phyloP scores from a whole-genome alignment of 2,329 filamentous ascomycete genomes.

The Diaporthe citriasiana region DNA sequence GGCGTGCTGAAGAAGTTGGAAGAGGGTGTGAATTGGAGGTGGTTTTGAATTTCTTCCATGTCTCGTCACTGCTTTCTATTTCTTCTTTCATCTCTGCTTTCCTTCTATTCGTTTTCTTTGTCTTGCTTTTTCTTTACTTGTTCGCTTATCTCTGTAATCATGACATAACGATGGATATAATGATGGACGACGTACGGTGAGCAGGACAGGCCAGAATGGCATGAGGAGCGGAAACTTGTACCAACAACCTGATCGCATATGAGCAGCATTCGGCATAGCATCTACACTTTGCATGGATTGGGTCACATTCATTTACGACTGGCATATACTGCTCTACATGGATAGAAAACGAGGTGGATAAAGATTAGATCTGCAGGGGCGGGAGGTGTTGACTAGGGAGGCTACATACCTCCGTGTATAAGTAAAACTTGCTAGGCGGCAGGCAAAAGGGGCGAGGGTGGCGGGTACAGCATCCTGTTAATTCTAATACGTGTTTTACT shows the following conservation, averaged over 20 bases:
- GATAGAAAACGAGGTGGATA: slow-evolving; percentile 26
- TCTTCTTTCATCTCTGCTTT: neutral
- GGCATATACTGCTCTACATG: slow-evolving; percentile 24
- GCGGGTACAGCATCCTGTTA: neutral
- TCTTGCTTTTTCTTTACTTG: neutral
- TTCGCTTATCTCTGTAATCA: slow-evolving; percentile 21
- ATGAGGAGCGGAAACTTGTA: slow-evolving; percentile 4
- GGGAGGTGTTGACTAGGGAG: neutral
- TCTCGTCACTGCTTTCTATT: neutral
- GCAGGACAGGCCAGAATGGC: slow-evolving; percentile 5
- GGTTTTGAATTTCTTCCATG: slow-evolving; percentile 52
- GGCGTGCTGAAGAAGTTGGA: slow-evolving; percentile 66
- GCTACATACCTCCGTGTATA: slow-evolving; percentile 10
- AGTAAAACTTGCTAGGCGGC: neutral
- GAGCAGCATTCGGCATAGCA: slow-evolving; percentile 31
- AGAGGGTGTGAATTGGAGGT: slow-evolving; percentile 57
- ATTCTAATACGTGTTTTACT: slow-evolving; percentile 15
- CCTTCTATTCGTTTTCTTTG: neutral
- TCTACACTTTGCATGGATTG: slow-evolving; percentile 28
- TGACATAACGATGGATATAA: slow-evolving; percentile 26
- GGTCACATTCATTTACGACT: slow-evolving; percentile 24
- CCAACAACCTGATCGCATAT: slow-evolving; percentile 28
- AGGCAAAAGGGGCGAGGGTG: neutral
- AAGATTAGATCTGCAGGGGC: slow-evolving; percentile 18
- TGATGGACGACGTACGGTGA: slow-evolving; percentile 11